phyloP scores from a whole-genome alignment of 495 filamentous ascomycete genomes.

The Xylaria longipes region DNA sequence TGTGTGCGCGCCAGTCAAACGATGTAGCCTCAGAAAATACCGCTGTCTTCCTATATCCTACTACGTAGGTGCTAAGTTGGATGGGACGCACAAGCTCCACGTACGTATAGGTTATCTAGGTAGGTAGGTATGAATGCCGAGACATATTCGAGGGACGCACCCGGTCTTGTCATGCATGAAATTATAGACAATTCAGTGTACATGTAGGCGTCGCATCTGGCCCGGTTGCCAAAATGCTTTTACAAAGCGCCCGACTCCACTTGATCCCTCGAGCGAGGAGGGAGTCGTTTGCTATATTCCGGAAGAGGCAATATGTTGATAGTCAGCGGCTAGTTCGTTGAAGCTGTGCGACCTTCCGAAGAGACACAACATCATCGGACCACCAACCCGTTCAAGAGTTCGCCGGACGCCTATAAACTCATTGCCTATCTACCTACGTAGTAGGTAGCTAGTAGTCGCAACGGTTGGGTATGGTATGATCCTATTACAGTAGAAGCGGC shows the following conservation, averaged over 20 bases:
- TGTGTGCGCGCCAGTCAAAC: not conserved
- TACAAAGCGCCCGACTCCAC: slow-evolving; percentile 11
- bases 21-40: slow-evolving; percentile 2
- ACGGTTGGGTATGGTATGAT: slow-evolving; percentile 11
- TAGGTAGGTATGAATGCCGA: not conserved
- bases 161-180: slow-evolving; percentile 17
- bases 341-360: not conserved
- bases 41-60: not conserved
- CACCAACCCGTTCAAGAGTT: not conserved
- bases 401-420: not conserved
- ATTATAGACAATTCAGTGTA: not conserved
- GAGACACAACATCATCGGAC: not conserved
- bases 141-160: not conserved
- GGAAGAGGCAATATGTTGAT: slow-evolving; percentile 25
- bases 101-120: not conserved
- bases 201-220: not conserved
- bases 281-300: slow-evolving; percentile 13
- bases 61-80: not conserved
- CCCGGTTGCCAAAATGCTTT: slow-evolving; percentile 1
- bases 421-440: not conserved
- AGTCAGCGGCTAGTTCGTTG: not conserved
- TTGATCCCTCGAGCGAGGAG: not conserved
- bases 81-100: not conserved
- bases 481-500: slow-evolving; percentile 19
- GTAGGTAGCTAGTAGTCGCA: not conserved